A percentile compares a stretch with the other conserved stretches of the same genome.
Evolutionary conservation across 345 rosid genomes (phyloP).

Genomic region (Acer campestre): DNA sequence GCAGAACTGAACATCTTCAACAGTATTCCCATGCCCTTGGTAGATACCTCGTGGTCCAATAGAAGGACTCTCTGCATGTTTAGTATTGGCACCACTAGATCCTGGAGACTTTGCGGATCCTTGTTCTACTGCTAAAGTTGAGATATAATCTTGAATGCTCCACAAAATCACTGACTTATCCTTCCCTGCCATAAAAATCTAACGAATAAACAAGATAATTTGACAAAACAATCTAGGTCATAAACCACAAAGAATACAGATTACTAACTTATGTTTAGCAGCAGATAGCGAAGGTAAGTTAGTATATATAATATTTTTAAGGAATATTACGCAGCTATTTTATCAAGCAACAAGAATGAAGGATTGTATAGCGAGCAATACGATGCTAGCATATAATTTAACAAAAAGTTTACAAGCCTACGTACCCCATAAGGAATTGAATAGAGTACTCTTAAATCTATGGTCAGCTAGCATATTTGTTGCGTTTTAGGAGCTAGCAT

Average conservation of each 20-base stretch:
- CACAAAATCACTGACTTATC: constrained; percentile 61
- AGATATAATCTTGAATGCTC: constrained; percentile 66
- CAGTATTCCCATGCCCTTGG: constrained; percentile 62
- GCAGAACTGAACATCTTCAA: constrained; percentile 73
- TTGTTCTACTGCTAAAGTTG: constrained; percentile 44
- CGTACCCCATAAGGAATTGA: not conserved
- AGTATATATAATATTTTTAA: not conserved
- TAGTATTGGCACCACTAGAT: constrained; percentile 36
- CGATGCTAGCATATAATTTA: not conserved
- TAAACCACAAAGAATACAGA: not conserved
- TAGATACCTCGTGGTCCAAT: constrained; percentile 56
- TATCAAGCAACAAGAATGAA: not conserved
- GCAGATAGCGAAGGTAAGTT: no score
- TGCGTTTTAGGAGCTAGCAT: not conserved
- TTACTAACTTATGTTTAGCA: not conserved
- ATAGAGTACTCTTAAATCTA: not conserved
- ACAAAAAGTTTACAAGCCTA: not conserved
- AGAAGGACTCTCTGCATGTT: constrained; percentile 43
- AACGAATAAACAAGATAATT: constrained; percentile 5
- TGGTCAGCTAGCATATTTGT: not conserved
- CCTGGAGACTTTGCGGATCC: constrained; percentile 44
- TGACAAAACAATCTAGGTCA: constrained; percentile 5
- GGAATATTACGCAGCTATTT: not conserved
- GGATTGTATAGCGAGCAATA: not conserved
- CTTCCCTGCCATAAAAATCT: constrained; percentile 46